Evolutionary conservation across 202 grass and related monocot species (phyloP), one percentile per base, ranked within the genome.

Genomic region (Saccharum hybrid): DNA sequence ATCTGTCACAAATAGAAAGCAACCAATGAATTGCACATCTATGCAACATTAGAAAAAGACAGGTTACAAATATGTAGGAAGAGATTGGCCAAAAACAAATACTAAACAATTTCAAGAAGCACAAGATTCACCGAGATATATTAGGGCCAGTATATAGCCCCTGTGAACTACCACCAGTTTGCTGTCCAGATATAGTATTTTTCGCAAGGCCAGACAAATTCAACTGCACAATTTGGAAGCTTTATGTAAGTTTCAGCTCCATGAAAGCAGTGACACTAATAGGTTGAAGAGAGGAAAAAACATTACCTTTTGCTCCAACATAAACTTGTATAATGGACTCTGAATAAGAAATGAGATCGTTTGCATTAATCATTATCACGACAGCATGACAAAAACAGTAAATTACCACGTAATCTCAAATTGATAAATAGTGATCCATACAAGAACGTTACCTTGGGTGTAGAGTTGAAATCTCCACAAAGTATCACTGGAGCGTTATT

Each of bases 401-500:
- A 85, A 74, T 38, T 26, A 77, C 45, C 74, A 52, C 2, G 22
- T 66, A 60, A 76, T 76, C 41, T 54, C 46, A 21, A 75, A 56
- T 71, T 40, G 39, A 78, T 40, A 33, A 39, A 83, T 43, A 85
- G 30, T 56, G 8, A 83, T 80, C 67, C 40, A 81, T 75, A 64
- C 37, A 81, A 79, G 64, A 74, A 79, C 18, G 71, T 78, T 74
- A 94, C 94, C 90, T 90, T 93, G 49, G 96, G 96, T 79, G 92
- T 95, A 82, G 86, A 90, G 66, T 98, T 98, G 33, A 98, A 98
- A 88, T 98, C 96, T 80, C 96, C 96, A 88, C 96, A 98, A 81
- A 98, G 43, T 84, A 98, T 86, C 86, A 98, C 92, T 21, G 96
- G 92, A 81, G 92, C 90, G 89, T 93, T 81, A 85, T 88, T 91